Evolutionary conservation across 768 basidiomycete species (phyloP).

Genomic region (Russula brevipes): DNA sequence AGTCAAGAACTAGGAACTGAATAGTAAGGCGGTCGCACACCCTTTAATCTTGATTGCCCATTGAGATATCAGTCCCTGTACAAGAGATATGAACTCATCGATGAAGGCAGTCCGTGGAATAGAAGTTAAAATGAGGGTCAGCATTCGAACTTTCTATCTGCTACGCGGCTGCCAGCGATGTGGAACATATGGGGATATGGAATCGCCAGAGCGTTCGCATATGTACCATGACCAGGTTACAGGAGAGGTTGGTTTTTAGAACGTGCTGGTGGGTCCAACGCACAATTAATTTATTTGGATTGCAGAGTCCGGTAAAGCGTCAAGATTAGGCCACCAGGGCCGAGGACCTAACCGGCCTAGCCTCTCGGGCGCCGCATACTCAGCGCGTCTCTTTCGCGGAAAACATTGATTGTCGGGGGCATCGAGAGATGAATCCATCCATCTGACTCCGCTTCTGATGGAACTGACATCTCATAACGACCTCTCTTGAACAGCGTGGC

Average conservation of each 20-base stretch:
- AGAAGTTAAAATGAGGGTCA: not conserved
- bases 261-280: slow-evolving; percentile 1
- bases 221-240: not conserved
- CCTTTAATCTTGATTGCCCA: not conserved
- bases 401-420: too few relatives aligned
- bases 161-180: not conserved
- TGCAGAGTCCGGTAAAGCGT: not conserved
- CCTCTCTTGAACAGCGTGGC: too few relatives aligned
- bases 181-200: not conserved
- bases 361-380: not conserved
- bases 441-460: too few relatives aligned
- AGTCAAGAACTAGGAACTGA: not conserved
- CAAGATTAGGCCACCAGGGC: not conserved
- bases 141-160: not conserved
- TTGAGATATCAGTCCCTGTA: not conserved
- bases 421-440: too few relatives aligned
- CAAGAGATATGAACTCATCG: not conserved
- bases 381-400: too few relatives aligned
- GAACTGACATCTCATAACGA: too few relatives aligned
- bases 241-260: not conserved
- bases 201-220: not conserved
- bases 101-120: not conserved
- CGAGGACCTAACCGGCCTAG: not conserved
- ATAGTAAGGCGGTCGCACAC: too few relatives aligned
- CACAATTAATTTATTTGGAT: not conserved